Evolutionary conservation across 768 basidiomycete genomes (phyloP), one percentile per base, ranked within the genome.

Genomic region (Phanerochaete carnosa): DNA sequence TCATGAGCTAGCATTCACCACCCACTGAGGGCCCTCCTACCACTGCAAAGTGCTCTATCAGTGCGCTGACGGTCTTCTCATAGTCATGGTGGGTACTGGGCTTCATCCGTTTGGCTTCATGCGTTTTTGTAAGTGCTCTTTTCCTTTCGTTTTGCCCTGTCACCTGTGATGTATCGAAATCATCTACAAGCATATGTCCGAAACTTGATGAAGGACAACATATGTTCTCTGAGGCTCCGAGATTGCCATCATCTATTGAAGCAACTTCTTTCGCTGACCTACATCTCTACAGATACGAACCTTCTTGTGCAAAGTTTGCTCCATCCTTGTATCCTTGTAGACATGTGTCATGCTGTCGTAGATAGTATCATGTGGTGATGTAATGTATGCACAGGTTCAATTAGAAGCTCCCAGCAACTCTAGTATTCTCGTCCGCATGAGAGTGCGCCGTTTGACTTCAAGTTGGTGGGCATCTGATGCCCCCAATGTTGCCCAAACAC

Each of bases 101-200:
- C 13, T 7, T 35, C 6, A 12, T 43, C 39, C 9, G 32, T 49
- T n/a, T 25, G 45, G n/a, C n/a, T 55, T 37, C 22, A 25, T n/a
- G 8, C 32, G 15, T n/a, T 6, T 9, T 47, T 25, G 43, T 45
- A 9, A 39, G 29, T 4, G 23, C n/a, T 30, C 2, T 55, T 28
- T 45, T 55, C 45, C 45, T 51, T 35, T 61, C 65, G 23, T 51
- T 54, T 57, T 43, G 60, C 39, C 39, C 12, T 25, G 23, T 59
- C 49, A 71, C 76, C 79, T 25, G 77, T 73, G 86, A 87, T 87
- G 83, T 74, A 74, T 43, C 67, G 70, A 64, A 53, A 73, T 69
- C 57, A 71, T 71, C 75, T 77, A 87, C 86, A 88, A 88, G 86
- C 86, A 88, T 88, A 87, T 87, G 85, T 87, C 86, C 83, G 83